Percentiles rank a stretch among this genome's conserved stretches.
Conservation (phyloP, 768 basidiomycete species). For the Lactifluus volemus region DNA sequence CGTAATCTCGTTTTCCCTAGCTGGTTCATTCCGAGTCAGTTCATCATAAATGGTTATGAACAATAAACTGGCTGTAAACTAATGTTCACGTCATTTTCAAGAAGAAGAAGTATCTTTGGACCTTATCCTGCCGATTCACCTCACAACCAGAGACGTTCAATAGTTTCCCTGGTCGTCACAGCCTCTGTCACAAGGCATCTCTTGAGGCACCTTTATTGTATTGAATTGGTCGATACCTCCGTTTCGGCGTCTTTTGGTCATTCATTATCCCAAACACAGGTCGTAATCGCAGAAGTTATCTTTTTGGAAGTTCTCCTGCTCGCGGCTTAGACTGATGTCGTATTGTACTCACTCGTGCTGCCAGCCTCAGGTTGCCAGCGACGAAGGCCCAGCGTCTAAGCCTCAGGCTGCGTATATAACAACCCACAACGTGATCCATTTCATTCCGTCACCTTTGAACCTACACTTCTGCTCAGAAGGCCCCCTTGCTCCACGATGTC, state of each 20-base stretch:
- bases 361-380: no score
- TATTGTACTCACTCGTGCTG: neutral
- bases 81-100: no score
- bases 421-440: neutral
- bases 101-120: no score
- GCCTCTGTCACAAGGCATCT: no score
- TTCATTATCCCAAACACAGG: neutral
- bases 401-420: neutral
- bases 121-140: no score
- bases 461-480: neutral
- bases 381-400: neutral
- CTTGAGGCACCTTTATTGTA: neutral
- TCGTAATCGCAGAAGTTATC: neutral
- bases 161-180: neutral
- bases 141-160: neutral
- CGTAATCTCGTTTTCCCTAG: no score
- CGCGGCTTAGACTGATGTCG: no score
- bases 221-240: neutral
- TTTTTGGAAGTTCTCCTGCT: neutral
- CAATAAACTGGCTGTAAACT: no score
- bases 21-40: no score
- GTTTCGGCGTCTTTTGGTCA: no score
- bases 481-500: neutral
- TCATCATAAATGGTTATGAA: no score
- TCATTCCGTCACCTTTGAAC: neutral